These are phyloP conservation scores for Microstegium vimineum DNA, from an alignment of 176 grass and related monocot genomes.

Conservation along the genomic window DNA sequence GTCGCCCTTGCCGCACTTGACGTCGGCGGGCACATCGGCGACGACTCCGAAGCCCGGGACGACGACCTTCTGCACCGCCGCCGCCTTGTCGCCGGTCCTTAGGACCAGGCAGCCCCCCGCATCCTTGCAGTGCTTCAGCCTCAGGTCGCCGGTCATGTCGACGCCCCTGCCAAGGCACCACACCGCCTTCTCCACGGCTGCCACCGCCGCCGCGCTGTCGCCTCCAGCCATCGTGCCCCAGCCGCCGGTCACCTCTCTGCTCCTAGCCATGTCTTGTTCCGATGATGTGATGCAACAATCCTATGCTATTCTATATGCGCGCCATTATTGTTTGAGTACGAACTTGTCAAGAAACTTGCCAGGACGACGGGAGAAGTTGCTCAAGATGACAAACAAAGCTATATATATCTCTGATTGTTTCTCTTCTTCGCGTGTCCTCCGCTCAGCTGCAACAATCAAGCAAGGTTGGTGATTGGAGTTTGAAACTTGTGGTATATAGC, in stretches of 20 bases:
- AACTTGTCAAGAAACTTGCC: not conserved
- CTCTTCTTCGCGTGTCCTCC: no score
- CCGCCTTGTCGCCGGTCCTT: conserved; percentile 38
- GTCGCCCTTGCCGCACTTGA: conserved; percentile 80
- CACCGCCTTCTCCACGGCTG: conserved; percentile 48
- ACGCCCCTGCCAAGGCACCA: conserved; percentile 67
- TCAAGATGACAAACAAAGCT: not conserved
- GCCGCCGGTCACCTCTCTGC: not conserved
- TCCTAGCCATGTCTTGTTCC: conserved; percentile 16
- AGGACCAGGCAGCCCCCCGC: conserved; percentile 40
- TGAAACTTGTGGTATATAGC: not conserved
- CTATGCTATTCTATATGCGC: not conserved
- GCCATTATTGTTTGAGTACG: not conserved
- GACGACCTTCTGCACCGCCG: conserved; percentile 22
- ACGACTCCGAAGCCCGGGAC: conserved; percentile 53
- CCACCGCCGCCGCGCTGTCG: not conserved
- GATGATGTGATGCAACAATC: not conserved
- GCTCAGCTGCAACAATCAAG: no score
- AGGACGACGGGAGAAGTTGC: not conserved
- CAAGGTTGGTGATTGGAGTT: not conserved
- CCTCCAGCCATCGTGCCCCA: conserved; percentile 21
- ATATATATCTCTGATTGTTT: no score
- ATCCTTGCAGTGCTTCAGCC: conserved; percentile 71
- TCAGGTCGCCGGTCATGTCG: conserved; percentile 67
- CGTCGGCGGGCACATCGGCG: conserved; percentile 50